Evolutionary conservation across 352 stramenopile genomes (phyloP), one percentile per base, ranked within the genome.

Genomic region (Pythium coloratum): DNA sequence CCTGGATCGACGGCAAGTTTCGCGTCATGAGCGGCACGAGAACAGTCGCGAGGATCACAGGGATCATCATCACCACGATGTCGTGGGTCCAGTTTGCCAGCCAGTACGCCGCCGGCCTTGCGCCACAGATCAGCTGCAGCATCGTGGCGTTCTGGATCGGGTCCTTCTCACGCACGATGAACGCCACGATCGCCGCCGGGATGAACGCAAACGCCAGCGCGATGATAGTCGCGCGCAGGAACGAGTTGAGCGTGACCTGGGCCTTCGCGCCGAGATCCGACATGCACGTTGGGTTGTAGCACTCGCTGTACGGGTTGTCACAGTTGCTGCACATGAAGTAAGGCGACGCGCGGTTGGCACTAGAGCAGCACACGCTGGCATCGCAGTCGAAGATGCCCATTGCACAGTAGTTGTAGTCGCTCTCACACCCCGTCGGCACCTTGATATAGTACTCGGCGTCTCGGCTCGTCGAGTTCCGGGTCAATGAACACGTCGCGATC

Each of bases 191-290:
- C 1, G 71, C 56, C 8, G 78, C 78, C 1, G 78, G 78, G 2
- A 86, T 64, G 51, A 86, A 86, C 9, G 78, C 68, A 44, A 84
- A 84, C 36, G 70, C 73, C 28, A 86, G 69, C 61, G 82, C 74
- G 26, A 77, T 67, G 40, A 86, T 62, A 7, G 81, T 8, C 3
- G 75, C 49, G 2, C 77, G 56, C 13, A 84, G 50, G 38, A 86
- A 84, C 13, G 74, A 62, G 62, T 86, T 86, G 7, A 86, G 58
- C 44, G 71, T 76, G 18, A 77, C 70, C 64, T 86, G 75, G 2
- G 83, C 58, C 64, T 82, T 81, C 24, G 70, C 77, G 26, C 73
- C 73, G 12, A 71, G 57, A 12, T 64, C 58, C 3, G 66, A 32
- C 42, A 85, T 66, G 16, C 56, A 62, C 56, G 56, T 62, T 14